Evolutionary conservation across 768 basidiomycete genomes (phyloP), one percentile per base, ranked within the genome.

Genomic region (Daedalea quercina): DNA sequence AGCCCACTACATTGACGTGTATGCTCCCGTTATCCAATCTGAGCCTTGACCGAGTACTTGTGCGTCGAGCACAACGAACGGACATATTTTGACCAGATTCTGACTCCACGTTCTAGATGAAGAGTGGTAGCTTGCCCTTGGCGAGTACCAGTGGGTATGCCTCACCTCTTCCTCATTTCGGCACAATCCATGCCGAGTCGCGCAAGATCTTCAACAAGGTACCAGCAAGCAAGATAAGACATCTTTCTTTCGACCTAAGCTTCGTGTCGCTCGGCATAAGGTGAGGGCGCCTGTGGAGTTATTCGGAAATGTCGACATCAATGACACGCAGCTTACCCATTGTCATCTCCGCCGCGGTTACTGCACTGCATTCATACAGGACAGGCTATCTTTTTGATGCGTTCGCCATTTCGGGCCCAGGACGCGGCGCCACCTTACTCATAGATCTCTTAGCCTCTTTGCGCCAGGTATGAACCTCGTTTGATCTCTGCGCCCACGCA

Each of bases 341-440:
- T 31, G 28, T 11, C 28, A 31, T 31, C 4, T 11, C 11, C 28
- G 11, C 28, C 28, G 28, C 28, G 28, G 28, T 6, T 11, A 6
- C 6, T 31, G 28, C 4, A 6, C 28, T 11, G 28, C 11, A 31
- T 31, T 11, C 28, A 11, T 31, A 11, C 28, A 78, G 82, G 40
- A 67, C 72, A 33, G 76, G 71, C 13, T 80, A 77, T 62, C 68
- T 84, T 3, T 71, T 82, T 19, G 82, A 84, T 58, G 59, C 68
- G 9, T 54, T 80, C 50, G 60, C 61, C 7, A 67, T 74, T 11
- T 43, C 54, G 13, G 51, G 22, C n/a, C 3, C 25, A 20, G 2
- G 31, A 17, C 3, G 24, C 40, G 7, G 59, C 76, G 40, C 70
- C 77, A 52, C 56, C 3, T 54, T 69, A 3, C 76, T 76, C 46